Evolutionary conservation across 306 rosid genomes (phyloP).

Genomic region (Rosa lucieae): DNA sequence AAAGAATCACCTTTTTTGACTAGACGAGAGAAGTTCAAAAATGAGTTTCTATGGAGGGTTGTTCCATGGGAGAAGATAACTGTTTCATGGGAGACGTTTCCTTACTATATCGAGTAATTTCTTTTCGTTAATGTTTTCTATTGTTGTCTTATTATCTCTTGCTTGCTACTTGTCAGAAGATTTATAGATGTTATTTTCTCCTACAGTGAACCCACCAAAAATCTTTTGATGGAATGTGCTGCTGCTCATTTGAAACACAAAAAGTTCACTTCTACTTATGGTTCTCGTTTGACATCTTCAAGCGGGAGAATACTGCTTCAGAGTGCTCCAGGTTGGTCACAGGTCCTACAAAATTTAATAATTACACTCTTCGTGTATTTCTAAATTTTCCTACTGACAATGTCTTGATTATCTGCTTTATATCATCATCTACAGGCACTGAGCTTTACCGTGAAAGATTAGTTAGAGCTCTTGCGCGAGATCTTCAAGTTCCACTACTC

Average conservation of each 20-base stretch:
- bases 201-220: constrained; percentile 73
- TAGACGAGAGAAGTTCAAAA: constrained; percentile 70
- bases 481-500: constrained; percentile 77
- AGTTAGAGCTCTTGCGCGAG: constrained; percentile 87
- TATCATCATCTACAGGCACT: constrained; percentile 55
- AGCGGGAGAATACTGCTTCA: constrained; percentile 90
- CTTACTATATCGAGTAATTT: constrained; percentile 80
- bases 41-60: constrained; percentile 77
- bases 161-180: background rate
- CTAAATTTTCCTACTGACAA: constrained; percentile 7
- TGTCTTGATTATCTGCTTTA: constrained; percentile 20
- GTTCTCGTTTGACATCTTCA: constrained; percentile 79
- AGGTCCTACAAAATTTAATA: constrained; percentile 19
- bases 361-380: constrained; percentile 5
- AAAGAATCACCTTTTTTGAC: constrained; percentile 77
- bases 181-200: constrained; percentile 4
- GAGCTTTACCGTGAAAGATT: constrained; percentile 96
- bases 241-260: constrained; percentile 81
- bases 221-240: constrained; percentile 77
- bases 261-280: constrained; percentile 54
- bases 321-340: constrained; percentile 79
- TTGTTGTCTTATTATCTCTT: constrained; percentile 13
- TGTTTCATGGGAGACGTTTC: constrained; percentile 90
- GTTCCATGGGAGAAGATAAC: constrained; percentile 93
- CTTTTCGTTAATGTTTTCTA: constrained; percentile 9